A percentile compares a stretch with the other conserved stretches of the same genome.
phyloP scores from a whole-genome alignment of 2,329 filamentous ascomycete genomes.

The Aspergillus tanneri region DNA sequence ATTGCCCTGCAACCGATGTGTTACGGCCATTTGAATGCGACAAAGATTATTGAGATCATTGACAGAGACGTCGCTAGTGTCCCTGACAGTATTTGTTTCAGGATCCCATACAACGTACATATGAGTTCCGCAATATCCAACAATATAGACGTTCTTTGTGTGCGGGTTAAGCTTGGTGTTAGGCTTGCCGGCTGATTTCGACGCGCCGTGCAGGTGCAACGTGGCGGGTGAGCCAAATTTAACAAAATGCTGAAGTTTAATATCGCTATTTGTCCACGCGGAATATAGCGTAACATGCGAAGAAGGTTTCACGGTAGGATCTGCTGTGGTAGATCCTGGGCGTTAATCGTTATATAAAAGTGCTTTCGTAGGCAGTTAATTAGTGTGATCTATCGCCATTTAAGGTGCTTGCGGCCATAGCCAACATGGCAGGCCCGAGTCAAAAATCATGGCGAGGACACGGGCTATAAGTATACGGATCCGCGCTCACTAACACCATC shows the following conservation, averaged over 20 bases:
- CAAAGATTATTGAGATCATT: no score
- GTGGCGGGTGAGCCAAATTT: not conserved
- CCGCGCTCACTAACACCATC: not conserved
- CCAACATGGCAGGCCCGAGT: not conserved
- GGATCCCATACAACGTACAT: constrained; percentile 1
- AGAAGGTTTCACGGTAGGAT: not conserved
- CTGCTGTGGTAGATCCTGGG: not conserved
- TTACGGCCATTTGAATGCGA: no score
- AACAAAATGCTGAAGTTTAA: not conserved
- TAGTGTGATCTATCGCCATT: not conserved
- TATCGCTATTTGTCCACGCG: constrained; percentile 1
- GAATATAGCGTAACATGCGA: not conserved
- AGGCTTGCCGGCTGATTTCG: not conserved
- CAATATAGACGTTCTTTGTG: not conserved
- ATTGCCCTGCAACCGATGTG: no score
- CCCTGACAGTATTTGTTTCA: not conserved
- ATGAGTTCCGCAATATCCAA: not conserved
- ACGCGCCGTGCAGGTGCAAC: not conserved
- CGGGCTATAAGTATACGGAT: not conserved
- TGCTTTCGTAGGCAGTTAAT: not conserved
- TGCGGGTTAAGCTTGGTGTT: not conserved
- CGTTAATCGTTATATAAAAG: not conserved
- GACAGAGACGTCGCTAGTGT: not conserved
- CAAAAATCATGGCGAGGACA: not conserved
- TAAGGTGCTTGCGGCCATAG: not conserved